Conservation (phyloP, 257 asterid genomes). For the Solanum habrochaites region DNA sequence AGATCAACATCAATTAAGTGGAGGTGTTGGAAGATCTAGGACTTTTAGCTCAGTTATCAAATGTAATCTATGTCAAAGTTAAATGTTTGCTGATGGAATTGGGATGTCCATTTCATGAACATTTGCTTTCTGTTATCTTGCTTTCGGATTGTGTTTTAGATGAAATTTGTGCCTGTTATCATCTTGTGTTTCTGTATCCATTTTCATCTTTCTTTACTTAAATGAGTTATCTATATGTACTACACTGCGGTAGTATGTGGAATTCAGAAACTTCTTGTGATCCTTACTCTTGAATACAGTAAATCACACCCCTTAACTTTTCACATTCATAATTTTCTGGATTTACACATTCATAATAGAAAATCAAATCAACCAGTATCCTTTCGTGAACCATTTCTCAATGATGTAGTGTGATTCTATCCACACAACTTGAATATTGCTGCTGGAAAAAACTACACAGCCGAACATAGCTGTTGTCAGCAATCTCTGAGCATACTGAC, state of each 20-base stretch:
- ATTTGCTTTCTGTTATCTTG: slow-evolving; percentile 1
- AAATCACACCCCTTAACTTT: neutral
- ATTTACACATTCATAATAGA: neutral
- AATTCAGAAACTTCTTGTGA: neutral
- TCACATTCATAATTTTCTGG: neutral
- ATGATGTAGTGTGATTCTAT: neutral
- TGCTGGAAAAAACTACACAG: neutral
- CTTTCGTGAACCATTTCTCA: neutral
- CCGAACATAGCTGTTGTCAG: neutral
- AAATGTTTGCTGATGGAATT: slow-evolving; percentile 17
- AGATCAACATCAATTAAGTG: neutral
- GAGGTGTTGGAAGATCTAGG: slow-evolving; percentile 3
- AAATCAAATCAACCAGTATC: neutral
- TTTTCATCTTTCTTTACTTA: neutral
- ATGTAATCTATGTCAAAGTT: slow-evolving; percentile 1
- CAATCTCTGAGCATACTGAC: neutral
- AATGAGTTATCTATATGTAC: neutral
- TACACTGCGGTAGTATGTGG: neutral
- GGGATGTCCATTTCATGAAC: slow-evolving; percentile 13
- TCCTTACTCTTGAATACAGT: neutral
- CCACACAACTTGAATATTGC: neutral
- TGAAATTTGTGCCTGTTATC: neutral
- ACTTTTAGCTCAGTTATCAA: slow-evolving; percentile 1
- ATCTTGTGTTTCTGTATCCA: neutral
- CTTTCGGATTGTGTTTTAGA: slow-evolving; percentile 2